Base-by-base conservation (phyloP, 805 yeast species). In the Lipomyces yamadae region DNA sequence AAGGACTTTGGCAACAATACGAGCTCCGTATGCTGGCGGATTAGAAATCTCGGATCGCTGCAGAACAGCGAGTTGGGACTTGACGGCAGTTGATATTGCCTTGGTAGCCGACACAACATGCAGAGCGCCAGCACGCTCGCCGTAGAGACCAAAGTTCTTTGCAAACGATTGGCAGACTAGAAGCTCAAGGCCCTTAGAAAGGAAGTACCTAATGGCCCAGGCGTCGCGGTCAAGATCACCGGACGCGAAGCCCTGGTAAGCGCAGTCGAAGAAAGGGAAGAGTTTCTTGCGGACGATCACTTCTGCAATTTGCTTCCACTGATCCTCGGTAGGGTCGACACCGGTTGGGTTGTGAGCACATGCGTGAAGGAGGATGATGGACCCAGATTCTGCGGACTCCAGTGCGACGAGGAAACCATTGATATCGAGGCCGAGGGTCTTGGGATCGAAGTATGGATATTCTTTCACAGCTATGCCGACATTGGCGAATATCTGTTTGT, bases 301-400 rank as follows among this genome's bases (percentile, higher is more conserved):
- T 56, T 83, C 82, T 57, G 91, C 82, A 62, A 95, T 88, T 74
- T 82, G 73, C 57, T 78, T 78, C 99, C 99, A 94, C 80, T 94
- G 90, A 61, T 84, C 89, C 66, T 82, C 81, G 2, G 90, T 86
- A 65, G 98, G 98, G 78, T 94, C 99, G 73, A 94, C 86, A 54
- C 98, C 99, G 30, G 98, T 94, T 67, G 99, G 98, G 78, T 94
- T 94, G 80, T 94, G 99, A 42, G 98, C 98, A 78, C 98, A 93
- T 2, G 98, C 92, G 77, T 94, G 99, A 67, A 94, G 82, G 65
- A 94, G 78, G 73, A 94, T 87, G 56, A 92, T 81, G 7, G 97
- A 91, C 59, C 96, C 96, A 6, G 78, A 76, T 63, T 89, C 88
- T 11, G 97, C 96, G 29, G 77, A 65, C 58, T 84, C 81, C 70